Conservation (phyloP, 345 rosid genomes). For the Camelina hispida region DNA sequence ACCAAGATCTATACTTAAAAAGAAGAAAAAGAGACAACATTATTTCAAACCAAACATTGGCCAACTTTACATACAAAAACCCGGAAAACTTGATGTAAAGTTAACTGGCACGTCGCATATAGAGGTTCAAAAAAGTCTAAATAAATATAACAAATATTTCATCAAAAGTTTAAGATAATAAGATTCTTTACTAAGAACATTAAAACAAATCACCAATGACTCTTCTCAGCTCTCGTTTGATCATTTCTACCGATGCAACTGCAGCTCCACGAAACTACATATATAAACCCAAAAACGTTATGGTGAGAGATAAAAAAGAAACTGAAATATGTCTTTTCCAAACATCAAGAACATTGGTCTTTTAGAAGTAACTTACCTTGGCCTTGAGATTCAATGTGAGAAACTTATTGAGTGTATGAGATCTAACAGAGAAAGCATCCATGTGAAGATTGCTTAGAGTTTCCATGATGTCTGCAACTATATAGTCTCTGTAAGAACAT, state of each 20-base stretch:
- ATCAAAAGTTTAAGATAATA: slow-evolving; percentile 16
- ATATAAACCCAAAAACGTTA: slow-evolving; percentile 17
- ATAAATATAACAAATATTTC: not conserved
- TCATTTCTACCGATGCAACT: slow-evolving; percentile 66
- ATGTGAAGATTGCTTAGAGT: slow-evolving; percentile 69
- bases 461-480: slow-evolving; percentile 82
- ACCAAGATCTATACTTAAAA: no score
- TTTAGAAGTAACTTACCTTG: slow-evolving; percentile 52
- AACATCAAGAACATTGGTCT: not conserved
- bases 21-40: not conserved
- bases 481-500: slow-evolving; percentile 69
- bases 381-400: slow-evolving; percentile 66
- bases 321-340: not conserved
- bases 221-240: slow-evolving; percentile 65
- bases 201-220: slow-evolving; percentile 46
- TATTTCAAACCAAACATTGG: slow-evolving; percentile 12
- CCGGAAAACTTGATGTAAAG: slow-evolving; percentile 21
- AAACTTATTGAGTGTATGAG: slow-evolving; percentile 66
- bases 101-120: slow-evolving; percentile 17
- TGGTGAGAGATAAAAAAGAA: slow-evolving; percentile 7
- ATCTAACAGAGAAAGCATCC: slow-evolving; percentile 70
- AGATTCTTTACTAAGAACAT: slow-evolving; percentile 2
- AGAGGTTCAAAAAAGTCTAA: slow-evolving; percentile 8
- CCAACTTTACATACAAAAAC: slow-evolving; percentile 23
- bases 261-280: slow-evolving; percentile 72